phyloP scores from a whole-genome alignment of 352 stramenopile genomes.

The Phytophthora fragariaefolia region DNA sequence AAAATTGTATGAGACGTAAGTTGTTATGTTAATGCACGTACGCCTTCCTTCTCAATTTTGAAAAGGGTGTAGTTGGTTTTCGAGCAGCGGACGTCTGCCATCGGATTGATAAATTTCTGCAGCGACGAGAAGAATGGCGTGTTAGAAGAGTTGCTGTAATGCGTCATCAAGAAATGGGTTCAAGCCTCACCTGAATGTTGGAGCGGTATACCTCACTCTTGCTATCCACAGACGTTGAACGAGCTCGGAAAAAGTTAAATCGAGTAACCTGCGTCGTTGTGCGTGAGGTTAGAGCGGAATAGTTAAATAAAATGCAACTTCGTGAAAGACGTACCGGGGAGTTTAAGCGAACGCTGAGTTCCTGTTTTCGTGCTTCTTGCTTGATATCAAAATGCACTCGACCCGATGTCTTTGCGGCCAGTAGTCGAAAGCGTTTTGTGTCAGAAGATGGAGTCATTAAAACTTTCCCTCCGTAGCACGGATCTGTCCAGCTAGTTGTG shows the following conservation, averaged over 20 bases:
- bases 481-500: constrained; percentile 69
- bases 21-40: constrained; percentile 32
- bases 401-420: constrained; percentile 49
- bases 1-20: background rate
- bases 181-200: constrained; percentile 48
- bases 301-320: background rate
- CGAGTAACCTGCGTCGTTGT: constrained; percentile 35
- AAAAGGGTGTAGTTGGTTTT: constrained; percentile 76
- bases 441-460: constrained; percentile 53
- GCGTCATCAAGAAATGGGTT: background rate
- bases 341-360: constrained; percentile 69
- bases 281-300: background rate
- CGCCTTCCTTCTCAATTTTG: constrained; percentile 85
- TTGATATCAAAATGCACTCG: constrained; percentile 75
- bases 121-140: background rate
- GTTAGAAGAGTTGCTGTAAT: background rate
- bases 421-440: constrained; percentile 62
- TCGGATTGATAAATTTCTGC: constrained; percentile 87
- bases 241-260: constrained; percentile 58
- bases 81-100: constrained; percentile 69
- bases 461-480: constrained; percentile 68
- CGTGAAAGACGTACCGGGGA: constrained; percentile 40
- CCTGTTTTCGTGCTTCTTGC: constrained; percentile 75
- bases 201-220: constrained; percentile 47
- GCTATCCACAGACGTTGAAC: constrained; percentile 35